These are phyloP conservation scores for Candida sakaeoensis DNA, from an alignment of 805 yeast species.

Conservation along the genomic window DNA sequence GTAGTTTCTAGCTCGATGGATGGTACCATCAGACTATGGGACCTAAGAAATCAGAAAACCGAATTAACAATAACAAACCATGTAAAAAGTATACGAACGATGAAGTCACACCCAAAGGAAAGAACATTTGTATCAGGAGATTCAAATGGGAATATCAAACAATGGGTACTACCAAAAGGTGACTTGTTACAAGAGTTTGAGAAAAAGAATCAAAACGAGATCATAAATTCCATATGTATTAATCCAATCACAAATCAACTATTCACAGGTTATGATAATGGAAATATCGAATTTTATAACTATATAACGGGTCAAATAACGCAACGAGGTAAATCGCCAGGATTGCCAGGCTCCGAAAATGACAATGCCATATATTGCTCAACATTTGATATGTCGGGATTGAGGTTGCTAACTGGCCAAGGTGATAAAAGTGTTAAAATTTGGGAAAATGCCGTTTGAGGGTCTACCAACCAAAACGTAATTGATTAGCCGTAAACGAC, in stretches of 20 bases:
- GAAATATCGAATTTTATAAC: slow-evolving; percentile 72
- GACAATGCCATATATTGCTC: slow-evolving; percentile 59
- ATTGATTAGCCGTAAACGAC: slow-evolving; percentile 89
- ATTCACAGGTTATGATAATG: slow-evolving; percentile 84
- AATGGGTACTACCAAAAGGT: slow-evolving; percentile 83
- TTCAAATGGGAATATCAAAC: slow-evolving; percentile 67
- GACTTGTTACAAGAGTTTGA: slow-evolving; percentile 57
- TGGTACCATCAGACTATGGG: slow-evolving; percentile 86
- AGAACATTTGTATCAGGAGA: slow-evolving; percentile 77
- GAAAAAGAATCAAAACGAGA: slow-evolving; percentile 18
- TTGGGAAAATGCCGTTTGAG: slow-evolving; percentile 41
- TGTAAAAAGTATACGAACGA: slow-evolving; percentile 71
- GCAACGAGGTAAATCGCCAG: slow-evolving; percentile 51
- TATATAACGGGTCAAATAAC: slow-evolving; percentile 65
- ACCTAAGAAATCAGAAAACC: slow-evolving; percentile 73
- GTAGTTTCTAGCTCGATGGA: slow-evolving; percentile 81
- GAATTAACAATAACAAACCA: slow-evolving; percentile 78
- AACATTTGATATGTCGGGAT: slow-evolving; percentile 74
- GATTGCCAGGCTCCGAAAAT: slow-evolving; percentile 47
- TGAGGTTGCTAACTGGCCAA: slow-evolving; percentile 80
- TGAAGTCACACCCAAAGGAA: slow-evolving; percentile 66
- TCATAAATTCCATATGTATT: slow-evolving; percentile 65
- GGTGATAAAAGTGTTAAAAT: slow-evolving; percentile 83
- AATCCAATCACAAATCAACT: slow-evolving; percentile 59
- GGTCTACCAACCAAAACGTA: slow-evolving; percentile 87